Evolutionary conservation across 2,329 filamentous ascomycete species (phyloP).

Genomic region (Claviceps fusiformis): DNA sequence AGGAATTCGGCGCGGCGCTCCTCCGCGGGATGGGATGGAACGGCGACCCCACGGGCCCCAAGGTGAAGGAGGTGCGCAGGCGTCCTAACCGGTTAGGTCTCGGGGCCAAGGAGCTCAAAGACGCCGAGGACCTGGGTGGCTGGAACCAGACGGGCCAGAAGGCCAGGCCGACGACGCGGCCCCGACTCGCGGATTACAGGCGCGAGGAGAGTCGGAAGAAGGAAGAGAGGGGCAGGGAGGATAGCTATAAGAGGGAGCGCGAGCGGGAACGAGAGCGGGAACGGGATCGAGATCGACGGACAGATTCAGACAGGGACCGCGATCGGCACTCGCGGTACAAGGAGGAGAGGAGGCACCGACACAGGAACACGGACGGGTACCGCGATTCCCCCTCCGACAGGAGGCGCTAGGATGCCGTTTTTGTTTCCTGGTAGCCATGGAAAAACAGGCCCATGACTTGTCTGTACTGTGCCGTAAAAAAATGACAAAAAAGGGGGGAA

Average conservation of each 20-base stretch:
- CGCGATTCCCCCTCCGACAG: slow-evolving; percentile 4
- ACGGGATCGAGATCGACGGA: slow-evolving; percentile 22
- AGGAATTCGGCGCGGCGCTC: slow-evolving; percentile 85
- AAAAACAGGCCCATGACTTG: no score
- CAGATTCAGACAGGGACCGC: slow-evolving; percentile 10
- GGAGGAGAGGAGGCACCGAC: slow-evolving; percentile 1
- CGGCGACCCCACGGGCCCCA: slow-evolving; percentile 41
- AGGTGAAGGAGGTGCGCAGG: slow-evolving; percentile 49
- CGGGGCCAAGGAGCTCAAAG: slow-evolving; percentile 70
- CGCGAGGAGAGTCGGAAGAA: slow-evolving; percentile 30
- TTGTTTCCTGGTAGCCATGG: neutral
- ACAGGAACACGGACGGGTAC: neutral
- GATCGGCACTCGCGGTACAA: slow-evolving; percentile 6
- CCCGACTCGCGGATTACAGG: slow-evolving; percentile 37
- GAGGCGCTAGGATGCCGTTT: slow-evolving; percentile 1
- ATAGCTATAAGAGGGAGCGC: slow-evolving; percentile 34
- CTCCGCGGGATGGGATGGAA: slow-evolving; percentile 95
- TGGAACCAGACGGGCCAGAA: slow-evolving; percentile 61
- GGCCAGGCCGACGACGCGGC: slow-evolving; percentile 20
- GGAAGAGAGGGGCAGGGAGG: slow-evolving; percentile 26
- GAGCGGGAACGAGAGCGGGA: slow-evolving; percentile 29
- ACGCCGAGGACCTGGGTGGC: slow-evolving; percentile 58
- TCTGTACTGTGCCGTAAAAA: neutral
- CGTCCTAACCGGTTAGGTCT: slow-evolving; percentile 75
- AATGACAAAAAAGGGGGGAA: no score